A percentile compares a stretch with the other conserved stretches of the same genome.
Conservation (phyloP, 2,329 filamentous ascomycete genomes). For the Fusarium redolens region DNA sequence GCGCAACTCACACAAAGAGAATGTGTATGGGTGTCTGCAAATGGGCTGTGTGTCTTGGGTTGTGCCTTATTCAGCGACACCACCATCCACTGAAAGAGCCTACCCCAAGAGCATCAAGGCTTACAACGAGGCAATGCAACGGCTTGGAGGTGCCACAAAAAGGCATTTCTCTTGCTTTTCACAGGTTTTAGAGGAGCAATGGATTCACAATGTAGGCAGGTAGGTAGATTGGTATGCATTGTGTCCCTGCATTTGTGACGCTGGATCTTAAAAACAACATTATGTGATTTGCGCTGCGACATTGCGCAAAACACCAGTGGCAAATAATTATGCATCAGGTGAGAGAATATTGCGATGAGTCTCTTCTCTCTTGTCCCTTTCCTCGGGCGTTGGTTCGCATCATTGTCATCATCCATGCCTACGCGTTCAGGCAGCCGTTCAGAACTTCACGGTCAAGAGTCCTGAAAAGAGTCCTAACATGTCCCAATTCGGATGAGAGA, state of each 20-base stretch:
- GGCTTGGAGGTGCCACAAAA: neutral
- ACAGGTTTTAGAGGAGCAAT: neutral
- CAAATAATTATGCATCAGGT: neutral
- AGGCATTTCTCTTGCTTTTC: neutral
- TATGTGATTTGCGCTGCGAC: neutral
- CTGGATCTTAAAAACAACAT: neutral
- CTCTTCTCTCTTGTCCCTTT: neutral
- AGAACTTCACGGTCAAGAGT: neutral
- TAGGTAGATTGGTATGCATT: neutral
- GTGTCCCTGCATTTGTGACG: neutral
- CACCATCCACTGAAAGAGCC: neutral
- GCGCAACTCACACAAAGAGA: neutral
- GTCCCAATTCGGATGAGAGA: neutral
- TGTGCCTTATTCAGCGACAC: neutral
- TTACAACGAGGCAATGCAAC: constrained; percentile 6
- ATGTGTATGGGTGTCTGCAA: neutral
- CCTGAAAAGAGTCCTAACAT: neutral
- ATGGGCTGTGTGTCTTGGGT: neutral
- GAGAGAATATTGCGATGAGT: neutral
- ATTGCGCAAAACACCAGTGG: neutral
- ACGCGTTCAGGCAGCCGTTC: constrained; percentile 1
- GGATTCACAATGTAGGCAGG: neutral
- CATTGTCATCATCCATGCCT: neutral
- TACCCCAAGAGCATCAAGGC: neutral
- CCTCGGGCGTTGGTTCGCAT: neutral